phyloP scores from a whole-genome alignment of 2,329 filamentous ascomycete species.

The Epichloe aotearoae region DNA sequence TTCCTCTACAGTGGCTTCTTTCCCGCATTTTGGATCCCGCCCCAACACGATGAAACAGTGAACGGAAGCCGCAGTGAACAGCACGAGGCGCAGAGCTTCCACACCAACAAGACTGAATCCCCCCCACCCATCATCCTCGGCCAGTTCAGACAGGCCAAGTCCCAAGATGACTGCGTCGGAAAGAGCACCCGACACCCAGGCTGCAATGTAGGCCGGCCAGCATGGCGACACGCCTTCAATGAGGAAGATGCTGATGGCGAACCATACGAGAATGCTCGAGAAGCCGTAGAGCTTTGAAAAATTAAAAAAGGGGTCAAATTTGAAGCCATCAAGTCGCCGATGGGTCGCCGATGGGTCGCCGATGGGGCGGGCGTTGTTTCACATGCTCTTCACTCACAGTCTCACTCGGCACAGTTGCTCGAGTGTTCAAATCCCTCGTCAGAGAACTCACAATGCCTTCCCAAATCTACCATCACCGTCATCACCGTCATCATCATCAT shows the following conservation, averaged over 20 bases:
- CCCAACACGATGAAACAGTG: conserved; percentile 1
- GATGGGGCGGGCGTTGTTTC: not conserved
- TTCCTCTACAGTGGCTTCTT: not conserved
- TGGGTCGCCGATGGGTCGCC: too few species aligned
- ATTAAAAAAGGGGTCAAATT: not conserved
- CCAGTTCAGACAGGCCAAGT: not conserved
- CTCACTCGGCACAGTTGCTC: not conserved
- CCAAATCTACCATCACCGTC: not conserved
- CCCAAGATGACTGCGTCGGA: conserved; percentile 2
- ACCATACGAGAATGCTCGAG: conserved; percentile 5
- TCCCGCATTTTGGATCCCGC: not conserved
- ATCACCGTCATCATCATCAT: too few species aligned
- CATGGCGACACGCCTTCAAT: conserved; percentile 4
- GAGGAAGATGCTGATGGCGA: conserved; percentile 4
- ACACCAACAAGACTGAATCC: not conserved
- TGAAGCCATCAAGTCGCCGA: not conserved
- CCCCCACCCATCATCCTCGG: not conserved
- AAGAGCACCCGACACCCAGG: conserved; percentile 4
- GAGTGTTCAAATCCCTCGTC: not conserved
- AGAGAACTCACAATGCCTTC: not conserved
- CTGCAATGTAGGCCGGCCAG: conserved; percentile 6
- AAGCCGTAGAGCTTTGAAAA: conserved; percentile 1
- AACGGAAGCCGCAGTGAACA: not conserved
- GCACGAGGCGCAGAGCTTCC: not conserved
- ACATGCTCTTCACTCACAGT: not conserved